Conservation (phyloP, 345 rosid genomes). For the Eucalyptus pumila region DNA sequence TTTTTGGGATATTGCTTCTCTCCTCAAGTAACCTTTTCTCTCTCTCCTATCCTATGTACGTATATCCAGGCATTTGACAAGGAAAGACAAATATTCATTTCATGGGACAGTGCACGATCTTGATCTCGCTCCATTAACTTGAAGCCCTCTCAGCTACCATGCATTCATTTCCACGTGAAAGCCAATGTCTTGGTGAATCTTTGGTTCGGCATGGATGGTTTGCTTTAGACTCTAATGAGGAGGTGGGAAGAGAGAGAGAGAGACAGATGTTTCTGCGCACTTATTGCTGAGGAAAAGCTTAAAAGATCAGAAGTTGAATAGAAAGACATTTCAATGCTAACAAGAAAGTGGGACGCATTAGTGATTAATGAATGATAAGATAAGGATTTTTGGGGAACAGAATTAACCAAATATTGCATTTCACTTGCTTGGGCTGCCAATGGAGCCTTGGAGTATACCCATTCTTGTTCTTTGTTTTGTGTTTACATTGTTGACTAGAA, state of each 20-base stretch:
- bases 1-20: constrained; percentile 23
- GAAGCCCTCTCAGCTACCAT: not conserved
- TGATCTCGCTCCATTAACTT: not conserved
- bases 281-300: not conserved
- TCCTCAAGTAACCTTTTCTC: constrained; percentile 13
- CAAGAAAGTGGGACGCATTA: not conserved
- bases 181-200: not conserved
- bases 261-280: not conserved
- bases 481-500: not conserved
- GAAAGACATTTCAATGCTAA: not conserved
- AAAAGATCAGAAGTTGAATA: not conserved
- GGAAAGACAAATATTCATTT: not conserved
- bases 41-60: not conserved
- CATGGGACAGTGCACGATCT: not conserved
- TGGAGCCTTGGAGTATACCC: not conserved
- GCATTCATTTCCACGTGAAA: not conserved
- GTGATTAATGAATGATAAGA: not conserved
- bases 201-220: not conserved
- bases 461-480: not conserved
- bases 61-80: not conserved
- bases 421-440: not conserved
- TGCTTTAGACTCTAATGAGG: not conserved
- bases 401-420: not conserved
- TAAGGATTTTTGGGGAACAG: too few relatives aligned
- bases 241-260: not conserved